phyloP scores from a whole-genome alignment of 495 filamentous ascomycete genomes.

The Xylaria sp. region DNA sequence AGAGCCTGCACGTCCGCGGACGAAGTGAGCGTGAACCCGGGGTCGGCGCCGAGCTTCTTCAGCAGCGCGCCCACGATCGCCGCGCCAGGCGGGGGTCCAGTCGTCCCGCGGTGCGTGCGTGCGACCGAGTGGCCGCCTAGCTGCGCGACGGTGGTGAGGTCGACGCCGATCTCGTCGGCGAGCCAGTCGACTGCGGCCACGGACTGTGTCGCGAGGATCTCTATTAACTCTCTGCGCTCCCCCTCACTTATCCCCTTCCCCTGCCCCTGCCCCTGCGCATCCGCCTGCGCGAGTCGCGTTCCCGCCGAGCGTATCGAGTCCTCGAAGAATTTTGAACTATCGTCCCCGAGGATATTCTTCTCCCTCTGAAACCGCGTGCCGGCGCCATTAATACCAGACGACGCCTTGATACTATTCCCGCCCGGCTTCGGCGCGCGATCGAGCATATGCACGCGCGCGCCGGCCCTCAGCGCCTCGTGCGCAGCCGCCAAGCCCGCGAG shows the following conservation, averaged over 20 bases:
- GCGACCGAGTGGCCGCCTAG: constrained; percentile 60
- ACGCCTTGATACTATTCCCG: constrained; percentile 69
- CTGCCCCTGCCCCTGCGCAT: no score
- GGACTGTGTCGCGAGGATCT: constrained; percentile 48
- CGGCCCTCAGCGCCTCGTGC: constrained; percentile 52
- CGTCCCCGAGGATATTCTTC: constrained; percentile 24
- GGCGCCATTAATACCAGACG: constrained; percentile 68
- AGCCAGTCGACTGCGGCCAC: constrained; percentile 59
- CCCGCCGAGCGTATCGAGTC: constrained; percentile 62
- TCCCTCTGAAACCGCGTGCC: constrained; percentile 58
- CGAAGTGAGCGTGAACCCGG: constrained; percentile 54
- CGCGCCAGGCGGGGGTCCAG: constrained; percentile 58
- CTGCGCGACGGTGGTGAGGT: constrained; percentile 60
- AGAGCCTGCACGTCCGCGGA: constrained; percentile 55
- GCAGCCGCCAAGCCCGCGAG: constrained; percentile 60
- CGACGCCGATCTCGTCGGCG: constrained; percentile 55
- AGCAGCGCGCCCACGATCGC: constrained; percentile 60
- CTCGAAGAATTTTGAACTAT: constrained; percentile 47
- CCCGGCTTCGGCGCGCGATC: constrained; percentile 62
- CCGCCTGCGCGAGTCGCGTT: constrained; percentile 30
- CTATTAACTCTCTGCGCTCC: constrained; percentile 52
- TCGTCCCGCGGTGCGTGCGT: constrained; percentile 62
- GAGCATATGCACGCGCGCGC: constrained; percentile 56
- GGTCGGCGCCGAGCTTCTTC: constrained; percentile 47
- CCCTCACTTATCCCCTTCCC: not conserved